Conservation (phyloP, 441 rosid genomes). For the Daphne laureola region DNA sequence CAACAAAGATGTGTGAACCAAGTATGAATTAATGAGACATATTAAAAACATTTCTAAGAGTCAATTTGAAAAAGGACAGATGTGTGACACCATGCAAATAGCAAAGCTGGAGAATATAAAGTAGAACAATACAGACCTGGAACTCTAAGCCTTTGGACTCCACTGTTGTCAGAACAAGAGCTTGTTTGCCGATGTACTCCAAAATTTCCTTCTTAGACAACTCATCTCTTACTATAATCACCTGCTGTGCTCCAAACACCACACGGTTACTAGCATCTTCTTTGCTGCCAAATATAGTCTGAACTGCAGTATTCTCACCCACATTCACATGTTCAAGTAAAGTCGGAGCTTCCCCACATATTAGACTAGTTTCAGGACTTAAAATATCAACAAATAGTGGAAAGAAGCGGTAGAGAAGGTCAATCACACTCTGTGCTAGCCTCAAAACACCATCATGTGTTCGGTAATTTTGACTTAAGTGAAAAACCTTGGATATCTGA, state of each 20-base stretch:
- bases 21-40: not conserved
- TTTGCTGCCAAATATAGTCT: conserved; percentile 30
- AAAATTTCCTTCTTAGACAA: conserved; percentile 27
- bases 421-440: conserved; percentile 44
- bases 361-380: conserved; percentile 32
- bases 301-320: conserved; percentile 26
- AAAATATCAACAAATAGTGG: conserved; percentile 30
- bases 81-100: too few species aligned
- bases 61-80: too few species aligned
- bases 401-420: conserved; percentile 40
- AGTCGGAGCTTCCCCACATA: conserved; percentile 43
- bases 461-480: conserved; percentile 50
- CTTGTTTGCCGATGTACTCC: conserved; percentile 34
- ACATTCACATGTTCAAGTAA: conserved; percentile 28
- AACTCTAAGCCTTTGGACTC: conserved; percentile 62
- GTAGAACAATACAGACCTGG: conserved; percentile 28
- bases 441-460: conserved; percentile 51
- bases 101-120: too few species aligned
- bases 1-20: too few species aligned
- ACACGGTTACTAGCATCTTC: conserved; percentile 17
- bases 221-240: conserved; percentile 45
- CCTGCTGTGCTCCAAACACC: conserved; percentile 55
- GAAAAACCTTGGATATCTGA: conserved; percentile 29
- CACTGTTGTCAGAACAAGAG: conserved; percentile 43
- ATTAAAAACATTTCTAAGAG: too few species aligned